Evolutionary conservation across 768 basidiomycete genomes (phyloP), one percentile per base, ranked within the genome.

Genomic region (Leccinum longicurvipes): DNA sequence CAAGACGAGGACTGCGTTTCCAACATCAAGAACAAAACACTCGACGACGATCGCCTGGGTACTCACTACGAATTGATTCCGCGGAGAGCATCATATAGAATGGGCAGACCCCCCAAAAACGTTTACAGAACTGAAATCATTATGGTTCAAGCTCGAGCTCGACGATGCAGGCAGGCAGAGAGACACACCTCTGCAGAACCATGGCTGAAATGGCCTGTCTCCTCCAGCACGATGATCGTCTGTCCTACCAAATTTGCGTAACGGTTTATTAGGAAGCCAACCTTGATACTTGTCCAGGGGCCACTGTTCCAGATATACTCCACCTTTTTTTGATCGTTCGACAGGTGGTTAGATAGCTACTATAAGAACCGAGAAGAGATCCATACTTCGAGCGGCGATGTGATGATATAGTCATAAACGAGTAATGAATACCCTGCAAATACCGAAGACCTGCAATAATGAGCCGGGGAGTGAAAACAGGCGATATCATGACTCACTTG

Each of bases 201-300:
- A 12, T 32, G 34, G 9, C 44, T 32, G 3, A 59, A 36, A 11
- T 55, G 4, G 3, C 61, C 61, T 1, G 24, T 24, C 19, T 53
- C 47, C 24, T 60, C 36, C 11, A 60, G 8, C 17, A 15, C 2
- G 23, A 64, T 49, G 2, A 59, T 2, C 1, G 28, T 14, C 8
- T 64, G 56, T 15, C 63, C 61, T 3, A 64, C 8, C 55, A 64
- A 29, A 45, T 55, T 64, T 34, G 42, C 57, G 17, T 64, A 64
- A 21, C 63, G 59, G 25, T 63, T 63, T 14, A 58, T n/a, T 25
- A 64, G 53, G 34, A 64, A 64, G 12, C 47, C 46, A 3, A 9
- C 23, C 14, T 64, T 64, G 49, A 56, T 47, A 3, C 15, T 0
- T 9, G 61, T 47, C 59, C 62, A 52, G 0, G 61, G 61, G 3